Evolutionary conservation across 2,329 filamentous ascomycete species (phyloP), one percentile per base, ranked within the genome.

Genomic region (Colletotrichum tropicicola): DNA sequence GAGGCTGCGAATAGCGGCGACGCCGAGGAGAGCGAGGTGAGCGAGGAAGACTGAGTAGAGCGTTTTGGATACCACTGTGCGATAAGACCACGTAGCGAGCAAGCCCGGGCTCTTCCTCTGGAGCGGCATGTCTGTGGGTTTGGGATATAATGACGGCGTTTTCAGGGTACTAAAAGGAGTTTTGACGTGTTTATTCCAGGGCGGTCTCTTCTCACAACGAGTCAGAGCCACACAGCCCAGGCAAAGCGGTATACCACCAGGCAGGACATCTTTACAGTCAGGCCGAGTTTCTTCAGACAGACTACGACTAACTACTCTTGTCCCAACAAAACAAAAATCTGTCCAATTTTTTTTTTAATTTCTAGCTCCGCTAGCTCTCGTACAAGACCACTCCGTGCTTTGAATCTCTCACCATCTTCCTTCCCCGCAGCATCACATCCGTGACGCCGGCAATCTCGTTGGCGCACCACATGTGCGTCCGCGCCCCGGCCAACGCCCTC

Each of bases 1-100:
- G 81, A 81, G 71, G 74, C 75, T 3, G 68, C 65, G 12, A 69
- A 69, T 35, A 78, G 79, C 65, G 79, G 82, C 27, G 81, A 83
- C 25, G 84, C 80, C 35, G 86, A 88, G 55, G 88, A 90, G 74
- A 90, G 88, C 68, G 87, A 89, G 69, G 87, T 90, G 57, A 90
- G 88, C 68, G 88, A 90, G 73, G 88, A 90, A 73, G 88, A 90
- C 72, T 90, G n/a, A 77, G 35, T 7, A 30, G 44, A 19, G 44
- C 28, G 15, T 32, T 27, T 27, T 17, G 8, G 30, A 21, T 5
- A 32, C 23, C 13, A 35, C 15, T 28, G 12, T 23, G 23, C 52
- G 35, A 9, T 10, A 35, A 44, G 44, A 49, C 7, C 23, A 43
- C 48, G 19, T 6, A 21, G 21, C 19, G 32, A 35, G 32, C 32